Evolutionary conservation across 106 monocot species (phyloP).

Genomic region (Agapanthus africanus): DNA sequence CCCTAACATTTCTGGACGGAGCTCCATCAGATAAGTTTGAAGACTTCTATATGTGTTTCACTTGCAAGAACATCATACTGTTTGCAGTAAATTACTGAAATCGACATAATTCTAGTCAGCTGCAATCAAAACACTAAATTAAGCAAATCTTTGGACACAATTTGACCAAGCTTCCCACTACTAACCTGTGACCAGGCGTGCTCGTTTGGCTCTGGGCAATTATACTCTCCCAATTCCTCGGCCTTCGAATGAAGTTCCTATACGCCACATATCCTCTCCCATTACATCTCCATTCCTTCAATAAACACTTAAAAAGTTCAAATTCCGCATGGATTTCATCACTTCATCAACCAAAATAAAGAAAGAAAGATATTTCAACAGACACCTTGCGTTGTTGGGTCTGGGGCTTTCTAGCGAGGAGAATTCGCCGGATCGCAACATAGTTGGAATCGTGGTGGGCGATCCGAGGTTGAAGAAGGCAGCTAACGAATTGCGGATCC

Average conservation of each 20-base stretch:
- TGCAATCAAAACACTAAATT: not conserved
- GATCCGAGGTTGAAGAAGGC: conserved; percentile 72
- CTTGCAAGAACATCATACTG: too few relatives aligned
- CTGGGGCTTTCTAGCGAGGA: conserved; percentile 54
- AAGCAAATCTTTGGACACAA: too few relatives aligned
- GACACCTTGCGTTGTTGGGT: conserved; percentile 51
- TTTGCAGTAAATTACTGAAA: too few relatives aligned
- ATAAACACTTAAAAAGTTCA: not conserved
- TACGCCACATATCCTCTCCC: conserved; percentile 78
- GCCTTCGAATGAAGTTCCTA: conserved; percentile 63
- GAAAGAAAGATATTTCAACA: conserved; percentile 9
- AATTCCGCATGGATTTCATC: not conserved
- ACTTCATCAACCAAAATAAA: not conserved
- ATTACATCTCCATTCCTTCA: conserved; percentile 94
- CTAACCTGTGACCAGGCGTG: conserved; percentile 69
- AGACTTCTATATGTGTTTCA: too few relatives aligned
- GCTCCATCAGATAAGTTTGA: too few relatives aligned
- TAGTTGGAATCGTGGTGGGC: conserved; percentile 50
- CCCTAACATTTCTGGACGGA: too few relatives aligned
- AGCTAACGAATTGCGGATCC: conserved; percentile 58
- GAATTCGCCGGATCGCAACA: conserved; percentile 62
- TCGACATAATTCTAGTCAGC: not conserved
- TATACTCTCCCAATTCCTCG: conserved; percentile 53
- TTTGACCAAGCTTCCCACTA: not conserved
- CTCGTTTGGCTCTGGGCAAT: conserved; percentile 35